Base-by-base conservation (phyloP, 768 basidiomycete species). In the Galerina marginata region DNA sequence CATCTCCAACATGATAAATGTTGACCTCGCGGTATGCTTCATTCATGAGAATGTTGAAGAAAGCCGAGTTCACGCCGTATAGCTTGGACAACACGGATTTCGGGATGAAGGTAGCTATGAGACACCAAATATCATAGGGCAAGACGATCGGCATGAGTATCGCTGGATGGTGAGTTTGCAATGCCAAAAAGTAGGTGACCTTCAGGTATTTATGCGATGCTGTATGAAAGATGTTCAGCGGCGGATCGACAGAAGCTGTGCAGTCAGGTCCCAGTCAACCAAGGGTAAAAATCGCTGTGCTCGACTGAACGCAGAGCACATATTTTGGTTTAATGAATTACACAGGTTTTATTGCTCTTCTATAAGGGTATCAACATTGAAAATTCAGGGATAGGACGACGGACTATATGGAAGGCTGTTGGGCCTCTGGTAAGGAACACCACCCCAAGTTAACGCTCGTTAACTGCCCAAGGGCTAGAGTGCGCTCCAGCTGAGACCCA, bases 91-190 rank as follows among this genome's bases (percentile, higher is more conserved):
- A 63, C 2, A 54, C 49, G 7, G 54, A 43, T 6, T 63, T 54
- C 2, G 72, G 65, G 25, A 74, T 64, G 58, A 72, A 72, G n/a
- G 63, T 64, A n/a, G 72, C 67, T 43, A 75, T 65, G 45, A 70
- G 62, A 26, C 67, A 50, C 74, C 74, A 75, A 54, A 73, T 62
- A 20, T 75, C 74, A 51, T 70, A 69, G 2, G 71, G 70, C 9
- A 73, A 64, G 25, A 9, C 14, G 10, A 38, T 37, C 3, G 39
- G 23, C 59, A 55, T 61, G 23, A 33, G 37, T 23, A 20, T 12
- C 25, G 43, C 10, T 16, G 25, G 14, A 15, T 42, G 42, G 39
- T 37, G 38, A 33, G 7, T 20, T 15, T 6, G 12, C 26, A 29
- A 12, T 9, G 2, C 26, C 29, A 33, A 33, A 33, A 33, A 7